Evolutionary conservation across 1,284 basidiomycete genomes (phyloP).

Genomic region (Ustilago esculenta): DNA sequence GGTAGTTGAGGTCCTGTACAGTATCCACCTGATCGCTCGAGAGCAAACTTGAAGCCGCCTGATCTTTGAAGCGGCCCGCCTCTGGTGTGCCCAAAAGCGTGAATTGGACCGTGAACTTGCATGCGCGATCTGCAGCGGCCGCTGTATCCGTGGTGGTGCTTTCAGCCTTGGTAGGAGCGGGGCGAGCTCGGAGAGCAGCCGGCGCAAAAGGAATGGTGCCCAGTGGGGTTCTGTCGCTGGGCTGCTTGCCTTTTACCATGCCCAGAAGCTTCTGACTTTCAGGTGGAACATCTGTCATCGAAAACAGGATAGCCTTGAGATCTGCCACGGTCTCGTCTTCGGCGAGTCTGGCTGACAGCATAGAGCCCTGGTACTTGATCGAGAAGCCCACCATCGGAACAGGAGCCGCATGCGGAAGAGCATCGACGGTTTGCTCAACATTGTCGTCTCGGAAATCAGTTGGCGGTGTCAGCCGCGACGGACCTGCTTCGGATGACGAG

Average conservation of each 20-base stretch:
- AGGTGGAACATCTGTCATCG: slow-evolving; percentile 80
- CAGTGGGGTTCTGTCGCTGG: slow-evolving; percentile 68
- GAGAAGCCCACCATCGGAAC: slow-evolving; percentile 37
- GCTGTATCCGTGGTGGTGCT: slow-evolving; percentile 21
- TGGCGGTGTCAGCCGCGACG: slow-evolving; percentile 13
- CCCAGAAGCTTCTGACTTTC: slow-evolving; percentile 90
- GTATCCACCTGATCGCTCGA: slow-evolving; percentile 25
- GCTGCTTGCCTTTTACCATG: slow-evolving; percentile 83
- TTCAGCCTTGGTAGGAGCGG: slow-evolving; percentile 7
- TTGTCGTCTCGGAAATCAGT: slow-evolving; percentile 1
- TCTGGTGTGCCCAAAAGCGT: slow-evolving; percentile 59
- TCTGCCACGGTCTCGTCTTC: slow-evolving; percentile 59
- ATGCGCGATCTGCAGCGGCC: slow-evolving; percentile 21
- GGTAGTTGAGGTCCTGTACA: slow-evolving; percentile 40
- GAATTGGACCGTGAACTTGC: slow-evolving; percentile 42
- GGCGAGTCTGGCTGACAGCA: slow-evolving; percentile 35
- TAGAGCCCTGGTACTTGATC: slow-evolving; percentile 45
- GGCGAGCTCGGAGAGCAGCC: slow-evolving; percentile 31
- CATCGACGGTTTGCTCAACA: background rate
- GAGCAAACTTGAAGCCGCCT: slow-evolving; percentile 67
- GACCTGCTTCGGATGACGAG: slow-evolving; percentile 17
- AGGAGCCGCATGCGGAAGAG: background rate
- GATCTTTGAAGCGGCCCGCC: slow-evolving; percentile 72
- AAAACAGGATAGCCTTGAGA: slow-evolving; percentile 70
- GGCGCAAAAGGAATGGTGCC: slow-evolving; percentile 42